These are phyloP conservation scores for Epichloe festucae DNA, from an alignment of 2,329 filamentous ascomycete species.

Conservation along the genomic window DNA sequence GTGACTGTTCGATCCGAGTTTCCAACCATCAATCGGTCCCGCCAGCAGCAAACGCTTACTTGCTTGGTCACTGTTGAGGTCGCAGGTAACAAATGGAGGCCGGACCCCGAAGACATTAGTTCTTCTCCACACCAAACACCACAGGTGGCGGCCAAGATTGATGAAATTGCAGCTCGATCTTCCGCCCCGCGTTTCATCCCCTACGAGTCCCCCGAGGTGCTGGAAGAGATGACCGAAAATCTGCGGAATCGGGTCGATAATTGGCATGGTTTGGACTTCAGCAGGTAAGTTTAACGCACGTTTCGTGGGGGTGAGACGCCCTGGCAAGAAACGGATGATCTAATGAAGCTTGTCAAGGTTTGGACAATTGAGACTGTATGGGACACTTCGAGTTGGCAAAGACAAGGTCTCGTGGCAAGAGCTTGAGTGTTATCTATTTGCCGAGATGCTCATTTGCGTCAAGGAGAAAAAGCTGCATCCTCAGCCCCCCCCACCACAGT, in stretches of 20 bases:
- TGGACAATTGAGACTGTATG: constrained; percentile 80
- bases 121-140: constrained; percentile 31
- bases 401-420: constrained; percentile 97
- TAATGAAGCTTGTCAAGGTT: constrained; percentile 43
- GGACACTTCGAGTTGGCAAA: constrained; percentile 85
- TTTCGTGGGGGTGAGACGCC: background rate
- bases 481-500: constrained; percentile 43
- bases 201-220: constrained; percentile 62
- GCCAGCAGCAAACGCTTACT: constrained; percentile 88
- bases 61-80: constrained; percentile 92
- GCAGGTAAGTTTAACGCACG: constrained; percentile 38
- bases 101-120: constrained; percentile 70
- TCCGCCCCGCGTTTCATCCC: constrained; percentile 47
- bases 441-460: constrained; percentile 98
- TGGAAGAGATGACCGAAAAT: constrained; percentile 78
- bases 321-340: background rate
- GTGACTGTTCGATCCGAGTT: constrained; percentile 97
- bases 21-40: constrained; percentile 80
- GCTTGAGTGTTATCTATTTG: constrained; percentile 90
- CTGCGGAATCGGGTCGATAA: constrained; percentile 85
- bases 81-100: constrained; percentile 79
- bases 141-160: constrained; percentile 27
- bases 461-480: constrained; percentile 76
- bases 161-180: constrained; percentile 42
- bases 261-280: constrained; percentile 93